Evolutionary conservation across 2,329 filamentous ascomycete genomes (phyloP), one percentile per base, ranked within the genome.

Genomic region (Xylariaceae sp.): DNA sequence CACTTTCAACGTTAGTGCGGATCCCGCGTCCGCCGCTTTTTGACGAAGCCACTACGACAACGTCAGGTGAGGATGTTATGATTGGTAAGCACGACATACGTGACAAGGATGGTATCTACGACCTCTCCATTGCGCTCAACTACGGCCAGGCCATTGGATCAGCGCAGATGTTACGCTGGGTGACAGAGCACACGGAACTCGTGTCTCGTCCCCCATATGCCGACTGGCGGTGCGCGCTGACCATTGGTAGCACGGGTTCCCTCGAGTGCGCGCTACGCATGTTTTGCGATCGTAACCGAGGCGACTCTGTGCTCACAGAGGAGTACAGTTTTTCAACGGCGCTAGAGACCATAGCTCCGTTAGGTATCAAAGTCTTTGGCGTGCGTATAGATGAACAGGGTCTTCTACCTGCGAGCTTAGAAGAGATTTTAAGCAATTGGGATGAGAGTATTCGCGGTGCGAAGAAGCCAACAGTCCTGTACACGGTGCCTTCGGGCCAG

Each of bases 101-200:
- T 11, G 60, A 64, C n/a, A 60, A 62, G 16, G 63, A 64, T 20
- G 67, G 65, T 35, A 74, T 76, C 29, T 83, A 82, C 63, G 94
- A 99, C 74, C 83, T 99, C 45, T 85, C 89, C 39, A 91, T 95
- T 58, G 89, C 89, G 1, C 86, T 97, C 70, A 97, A 99, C 75
- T 99, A 99, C 71, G 91, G 89, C 27, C 92, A 96, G 74, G 87
- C 92, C 7, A 85, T 85, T 15, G 94, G 94, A 15, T 85, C 91
- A 9, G 88, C 91, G 3, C 94, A 96, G 74, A 79, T 99, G 71
- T 77, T 97, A 58, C 86, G 94, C 55, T 97, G 89, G 75, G 80
- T 97, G 44, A 95, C 92, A 0, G 94, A 99, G 77, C 94, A 97
- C 74, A 96, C 92, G 0, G 93, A 99, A 74, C 84, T 97, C 50